Percentiles rank a stretch among this genome's conserved stretches.
These are phyloP conservation scores for Alternaria arborescens DNA, from an alignment of 2,329 filamentous ascomycete genomes.

Conservation along the genomic window DNA sequence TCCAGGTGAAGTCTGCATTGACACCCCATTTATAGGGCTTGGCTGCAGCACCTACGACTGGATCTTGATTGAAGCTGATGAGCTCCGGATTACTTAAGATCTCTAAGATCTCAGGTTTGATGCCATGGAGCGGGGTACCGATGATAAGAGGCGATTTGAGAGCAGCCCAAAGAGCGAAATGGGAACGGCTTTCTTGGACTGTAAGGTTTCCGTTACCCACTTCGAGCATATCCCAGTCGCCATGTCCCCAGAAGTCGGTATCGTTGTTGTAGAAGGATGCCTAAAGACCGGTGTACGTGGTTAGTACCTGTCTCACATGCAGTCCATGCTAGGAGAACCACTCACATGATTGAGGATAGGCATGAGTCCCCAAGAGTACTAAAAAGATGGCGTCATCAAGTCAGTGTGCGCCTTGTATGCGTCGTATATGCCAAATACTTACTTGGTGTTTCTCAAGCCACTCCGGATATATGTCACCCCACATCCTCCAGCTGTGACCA, in stretches of 20 bases:
- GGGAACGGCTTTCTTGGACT: constrained; percentile 40
- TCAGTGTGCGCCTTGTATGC: not conserved
- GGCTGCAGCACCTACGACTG: constrained; percentile 52
- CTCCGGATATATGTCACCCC: constrained; percentile 32
- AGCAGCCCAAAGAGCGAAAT: constrained; percentile 54
- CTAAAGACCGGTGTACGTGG: not conserved
- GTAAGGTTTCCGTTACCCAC: constrained; percentile 50
- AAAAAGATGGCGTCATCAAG: not conserved
- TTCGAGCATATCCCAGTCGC: constrained; percentile 44
- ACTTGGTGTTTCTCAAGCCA: constrained; percentile 21
- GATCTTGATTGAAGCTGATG: constrained; percentile 57
- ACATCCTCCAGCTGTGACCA: constrained; percentile 45
- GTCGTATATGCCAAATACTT: not conserved
- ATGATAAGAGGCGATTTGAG: constrained; percentile 56
- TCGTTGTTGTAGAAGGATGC: constrained; percentile 31
- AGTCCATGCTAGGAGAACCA: not conserved
- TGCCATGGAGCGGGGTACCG: constrained; percentile 51
- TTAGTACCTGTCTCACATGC: not conserved
- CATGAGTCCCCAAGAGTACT: constrained; percentile 23
- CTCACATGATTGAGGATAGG: constrained; percentile 29
- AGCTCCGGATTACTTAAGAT: constrained; percentile 53
- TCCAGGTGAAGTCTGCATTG: constrained; percentile 61
- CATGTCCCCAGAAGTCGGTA: constrained; percentile 34
- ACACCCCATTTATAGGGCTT: constrained; percentile 58
- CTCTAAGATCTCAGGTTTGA: constrained; percentile 50